Evolutionary conservation across 768 basidiomycete species (phyloP).

Genomic region (Trametes cinnabarina): DNA sequence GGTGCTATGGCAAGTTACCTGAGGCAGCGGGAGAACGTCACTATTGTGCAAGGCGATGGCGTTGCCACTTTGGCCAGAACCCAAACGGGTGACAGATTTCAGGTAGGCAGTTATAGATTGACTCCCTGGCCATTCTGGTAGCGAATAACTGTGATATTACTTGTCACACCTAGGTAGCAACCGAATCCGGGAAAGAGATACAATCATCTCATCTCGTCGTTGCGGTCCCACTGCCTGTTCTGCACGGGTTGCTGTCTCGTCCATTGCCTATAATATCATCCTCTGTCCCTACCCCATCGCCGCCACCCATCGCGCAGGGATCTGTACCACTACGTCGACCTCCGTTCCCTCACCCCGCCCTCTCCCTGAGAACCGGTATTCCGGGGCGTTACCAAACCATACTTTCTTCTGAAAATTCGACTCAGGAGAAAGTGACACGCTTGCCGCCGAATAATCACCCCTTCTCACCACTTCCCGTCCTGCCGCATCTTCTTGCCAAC

Average conservation of each 20-base stretch:
- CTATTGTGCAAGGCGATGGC: conserved; percentile 45
- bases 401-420: neutral
- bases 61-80: conserved; percentile 35
- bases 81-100: conserved; percentile 27
- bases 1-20: conserved; percentile 52
- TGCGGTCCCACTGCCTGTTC: conserved; percentile 61
- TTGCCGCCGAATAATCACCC: neutral
- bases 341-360: conserved; percentile 5
- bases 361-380: neutral
- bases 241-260: conserved; percentile 28
- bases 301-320: neutral
- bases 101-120: conserved; percentile 1
- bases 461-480: conserved; percentile 17
- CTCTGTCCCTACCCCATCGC: neutral
- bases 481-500: conserved; percentile 71
- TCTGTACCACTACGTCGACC: neutral
- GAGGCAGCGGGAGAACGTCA: conserved; percentile 51
- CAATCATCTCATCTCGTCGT: conserved; percentile 72
- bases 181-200: conserved; percentile 34
- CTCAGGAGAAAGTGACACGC: too few relatives aligned
- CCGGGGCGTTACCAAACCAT: neutral
- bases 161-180: conserved; percentile 32
- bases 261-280: neutral
- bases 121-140: too few relatives aligned
- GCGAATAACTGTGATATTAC: neutral